These are phyloP conservation scores for Xerocomus potaroensis DNA, from an alignment of 768 basidiomycete species.

Conservation along the genomic window DNA sequence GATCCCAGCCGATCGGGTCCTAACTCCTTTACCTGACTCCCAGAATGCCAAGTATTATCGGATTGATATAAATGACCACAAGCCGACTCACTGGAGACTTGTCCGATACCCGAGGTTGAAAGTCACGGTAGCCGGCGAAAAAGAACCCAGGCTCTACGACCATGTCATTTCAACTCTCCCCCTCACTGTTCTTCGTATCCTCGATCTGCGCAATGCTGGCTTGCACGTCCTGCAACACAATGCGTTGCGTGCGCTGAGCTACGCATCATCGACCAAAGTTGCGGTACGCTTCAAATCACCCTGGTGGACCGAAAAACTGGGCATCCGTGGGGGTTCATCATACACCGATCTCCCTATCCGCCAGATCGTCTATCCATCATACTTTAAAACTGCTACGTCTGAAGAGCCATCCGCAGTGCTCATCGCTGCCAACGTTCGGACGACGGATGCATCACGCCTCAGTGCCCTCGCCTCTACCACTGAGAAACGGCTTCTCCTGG, in stretches of 20 bases:
- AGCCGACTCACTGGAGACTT: too few species aligned
- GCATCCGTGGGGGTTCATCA: conserved; percentile 39
- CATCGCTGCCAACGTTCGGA: conserved; percentile 41
- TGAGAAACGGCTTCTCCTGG: conserved; percentile 17
- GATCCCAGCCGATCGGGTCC: too few species aligned
- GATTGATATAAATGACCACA: too few species aligned
- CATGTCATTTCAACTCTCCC: conserved; percentile 43
- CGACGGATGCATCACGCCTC: conserved; percentile 36
- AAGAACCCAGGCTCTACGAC: too few species aligned
- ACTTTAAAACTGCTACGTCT: conserved; percentile 28
- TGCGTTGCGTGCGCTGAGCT: conserved; percentile 37
- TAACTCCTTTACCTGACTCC: too few species aligned
- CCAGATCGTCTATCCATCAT: conserved; percentile 43
- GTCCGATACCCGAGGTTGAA: too few species aligned
- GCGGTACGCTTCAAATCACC: conserved; percentile 38
- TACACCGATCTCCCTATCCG: conserved; percentile 39
- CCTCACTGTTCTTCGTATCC: conserved; percentile 31
- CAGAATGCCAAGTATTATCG: too few species aligned
- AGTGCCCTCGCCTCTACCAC: conserved; percentile 30
- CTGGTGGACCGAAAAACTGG: conserved; percentile 40
- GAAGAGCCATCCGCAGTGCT: conserved; percentile 25
- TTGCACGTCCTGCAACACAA: conserved; percentile 30
- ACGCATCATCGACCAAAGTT: conserved; percentile 38
- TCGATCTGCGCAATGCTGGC: conserved; percentile 29
- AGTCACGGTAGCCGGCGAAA: too few species aligned